These are phyloP conservation scores for Incumbomyces delicatus DNA, from an alignment of 2,329 filamentous ascomycete species.

Conservation along the genomic window DNA sequence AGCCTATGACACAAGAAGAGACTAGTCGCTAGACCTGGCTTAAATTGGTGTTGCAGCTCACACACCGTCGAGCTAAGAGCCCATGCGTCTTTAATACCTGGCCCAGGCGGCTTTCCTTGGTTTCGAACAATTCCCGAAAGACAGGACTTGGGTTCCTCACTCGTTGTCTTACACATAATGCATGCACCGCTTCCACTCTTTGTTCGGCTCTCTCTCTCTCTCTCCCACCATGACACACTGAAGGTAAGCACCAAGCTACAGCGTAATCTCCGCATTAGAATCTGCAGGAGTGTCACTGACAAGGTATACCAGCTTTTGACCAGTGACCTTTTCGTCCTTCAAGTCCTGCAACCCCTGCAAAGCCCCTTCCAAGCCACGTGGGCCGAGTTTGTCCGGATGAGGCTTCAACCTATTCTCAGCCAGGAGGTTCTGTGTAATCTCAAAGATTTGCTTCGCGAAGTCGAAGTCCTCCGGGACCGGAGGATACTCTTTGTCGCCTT, in stretches of 20 bases:
- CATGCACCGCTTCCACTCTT: too few relatives aligned
- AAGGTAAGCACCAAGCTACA: neutral
- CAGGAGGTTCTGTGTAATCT: conserved; percentile 32
- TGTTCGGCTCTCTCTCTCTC: too few relatives aligned
- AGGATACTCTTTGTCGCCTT: conserved; percentile 8
- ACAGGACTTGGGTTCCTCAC: too few relatives aligned
- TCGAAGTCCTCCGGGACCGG: conserved; percentile 30
- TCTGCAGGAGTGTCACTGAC: conserved; percentile 20
- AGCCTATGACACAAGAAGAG: conserved; percentile 37
- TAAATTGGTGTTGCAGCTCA: too few relatives aligned
- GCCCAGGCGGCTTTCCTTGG: too few relatives aligned
- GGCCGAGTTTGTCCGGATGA: conserved; percentile 33
- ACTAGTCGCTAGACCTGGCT: neutral
- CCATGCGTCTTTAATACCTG: too few relatives aligned
- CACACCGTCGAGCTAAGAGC: too few relatives aligned
- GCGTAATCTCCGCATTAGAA: neutral
- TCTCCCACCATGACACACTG: too few relatives aligned
- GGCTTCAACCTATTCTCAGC: conserved; percentile 34
- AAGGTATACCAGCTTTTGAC: conserved; percentile 40
- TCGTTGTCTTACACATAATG: too few relatives aligned
- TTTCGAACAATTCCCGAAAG: too few relatives aligned
- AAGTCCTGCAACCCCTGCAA: conserved; percentile 36
- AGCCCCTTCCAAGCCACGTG: conserved; percentile 37
- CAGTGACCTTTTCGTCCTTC: conserved; percentile 37
- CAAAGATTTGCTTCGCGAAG: conserved; percentile 33